These are phyloP conservation scores for Talaromyces piceae DNA, from an alignment of 2,329 filamentous ascomycete species.

Conservation along the genomic window DNA sequence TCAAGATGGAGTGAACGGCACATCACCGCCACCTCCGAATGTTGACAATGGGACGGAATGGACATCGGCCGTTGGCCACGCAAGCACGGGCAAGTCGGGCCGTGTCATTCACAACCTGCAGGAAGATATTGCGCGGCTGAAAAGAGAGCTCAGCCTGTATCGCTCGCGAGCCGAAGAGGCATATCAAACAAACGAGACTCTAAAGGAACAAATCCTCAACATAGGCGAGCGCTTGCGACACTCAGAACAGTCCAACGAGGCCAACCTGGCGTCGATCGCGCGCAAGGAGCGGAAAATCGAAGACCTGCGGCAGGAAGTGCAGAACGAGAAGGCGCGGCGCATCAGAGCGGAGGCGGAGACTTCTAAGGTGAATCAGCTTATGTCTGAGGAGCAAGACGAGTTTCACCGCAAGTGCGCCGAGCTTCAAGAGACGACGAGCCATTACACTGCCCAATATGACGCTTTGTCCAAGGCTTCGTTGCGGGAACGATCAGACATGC, in stretches of 20 bases:
- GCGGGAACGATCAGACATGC: constrained; percentile 35
- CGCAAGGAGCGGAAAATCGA: constrained; percentile 43
- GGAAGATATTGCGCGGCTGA: constrained; percentile 43
- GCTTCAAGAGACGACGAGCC: constrained; percentile 31
- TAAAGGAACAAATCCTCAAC: constrained; percentile 39
- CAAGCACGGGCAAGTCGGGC: constrained; percentile 43
- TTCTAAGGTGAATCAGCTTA: constrained; percentile 28
- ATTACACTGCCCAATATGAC: constrained; percentile 37
- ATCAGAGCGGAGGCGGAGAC: constrained; percentile 35
- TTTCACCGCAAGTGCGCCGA: constrained; percentile 33
- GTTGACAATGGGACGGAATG: constrained; percentile 33
- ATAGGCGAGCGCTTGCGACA: constrained; percentile 40
- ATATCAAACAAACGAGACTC: constrained; percentile 39
- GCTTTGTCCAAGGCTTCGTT: constrained; percentile 33
- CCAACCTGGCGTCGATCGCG: constrained; percentile 38
- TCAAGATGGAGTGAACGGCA: constrained; percentile 13
- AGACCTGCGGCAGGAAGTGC: constrained; percentile 35
- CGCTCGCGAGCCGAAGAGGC: constrained; percentile 41
- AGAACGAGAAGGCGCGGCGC: constrained; percentile 36
- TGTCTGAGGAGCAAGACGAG: constrained; percentile 33
- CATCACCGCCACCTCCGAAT: constrained; percentile 22
- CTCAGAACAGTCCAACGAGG: constrained; percentile 40
- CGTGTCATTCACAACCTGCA: constrained; percentile 45
- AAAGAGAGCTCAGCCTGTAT: constrained; percentile 39
- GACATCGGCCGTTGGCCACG: constrained; percentile 44